Conservation (phyloP, 352 stramenopile genomes). For the Globisporangium cystogenes region DNA sequence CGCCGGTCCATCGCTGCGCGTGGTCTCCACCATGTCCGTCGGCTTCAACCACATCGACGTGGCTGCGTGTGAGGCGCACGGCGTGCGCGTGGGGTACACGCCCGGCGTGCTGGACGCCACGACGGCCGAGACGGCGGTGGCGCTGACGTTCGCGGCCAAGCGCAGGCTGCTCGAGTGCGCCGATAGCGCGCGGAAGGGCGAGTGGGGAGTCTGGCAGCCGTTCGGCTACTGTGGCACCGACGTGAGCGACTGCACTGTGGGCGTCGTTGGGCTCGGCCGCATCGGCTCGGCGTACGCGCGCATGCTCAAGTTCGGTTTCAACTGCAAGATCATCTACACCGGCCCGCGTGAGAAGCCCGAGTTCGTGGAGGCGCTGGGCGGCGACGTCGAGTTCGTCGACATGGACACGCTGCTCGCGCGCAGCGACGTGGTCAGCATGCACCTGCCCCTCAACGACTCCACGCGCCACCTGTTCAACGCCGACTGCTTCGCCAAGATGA, state of each 20-base stretch:
- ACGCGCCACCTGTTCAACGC: constrained; percentile 73
- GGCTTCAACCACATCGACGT: constrained; percentile 91
- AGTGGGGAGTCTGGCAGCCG: constrained; percentile 76
- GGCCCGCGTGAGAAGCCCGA: constrained; percentile 61
- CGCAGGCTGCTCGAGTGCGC: constrained; percentile 61
- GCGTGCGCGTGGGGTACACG: constrained; percentile 81
- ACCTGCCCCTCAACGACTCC: constrained; percentile 71
- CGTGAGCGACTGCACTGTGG: constrained; percentile 70
- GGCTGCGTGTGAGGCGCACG: constrained; percentile 49
- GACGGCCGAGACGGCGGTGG: constrained; percentile 69
- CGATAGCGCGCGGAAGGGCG: constrained; percentile 60
- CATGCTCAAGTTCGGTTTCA: constrained; percentile 81
- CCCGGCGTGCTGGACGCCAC: constrained; percentile 81
- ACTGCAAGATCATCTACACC: constrained; percentile 80
- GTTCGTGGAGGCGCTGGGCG: constrained; percentile 23
- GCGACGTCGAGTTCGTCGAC: constrained; percentile 62
- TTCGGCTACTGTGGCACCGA: constrained; percentile 78
- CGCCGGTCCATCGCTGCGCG: constrained; percentile 47
- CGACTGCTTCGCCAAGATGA: constrained; percentile 77
- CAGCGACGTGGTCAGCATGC: constrained; percentile 88
- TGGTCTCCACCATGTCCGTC: constrained; percentile 86
- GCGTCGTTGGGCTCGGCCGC: constrained; percentile 70
- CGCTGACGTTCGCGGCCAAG: constrained; percentile 63
- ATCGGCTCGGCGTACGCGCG: constrained; percentile 82
- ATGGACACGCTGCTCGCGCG: constrained; percentile 63